phyloP scores from a whole-genome alignment of 2,329 filamentous ascomycete genomes.

The Clonostachys sp. region DNA sequence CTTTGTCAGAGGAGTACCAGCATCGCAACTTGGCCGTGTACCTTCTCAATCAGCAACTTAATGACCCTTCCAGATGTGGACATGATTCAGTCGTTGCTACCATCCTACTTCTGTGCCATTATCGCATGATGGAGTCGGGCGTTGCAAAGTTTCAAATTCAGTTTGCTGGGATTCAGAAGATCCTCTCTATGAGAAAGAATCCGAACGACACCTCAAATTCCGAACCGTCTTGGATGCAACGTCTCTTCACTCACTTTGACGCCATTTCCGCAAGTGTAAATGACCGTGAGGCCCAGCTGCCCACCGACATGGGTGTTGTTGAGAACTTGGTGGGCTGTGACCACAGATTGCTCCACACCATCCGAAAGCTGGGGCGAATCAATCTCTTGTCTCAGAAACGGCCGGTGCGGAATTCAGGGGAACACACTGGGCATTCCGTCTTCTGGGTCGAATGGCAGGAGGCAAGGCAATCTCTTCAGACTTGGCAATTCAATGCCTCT shows the following conservation, averaged over 20 bases:
- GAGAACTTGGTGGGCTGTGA: conserved; percentile 90
- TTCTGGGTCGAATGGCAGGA: conserved; percentile 89
- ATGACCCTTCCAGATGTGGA: conserved; percentile 68
- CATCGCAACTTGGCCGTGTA: conserved; percentile 77
- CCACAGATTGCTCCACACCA: conserved; percentile 77
- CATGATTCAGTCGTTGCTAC: conserved; percentile 87
- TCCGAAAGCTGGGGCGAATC: conserved; percentile 76
- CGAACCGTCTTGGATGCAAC: conserved; percentile 85
- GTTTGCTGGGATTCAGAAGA: conserved; percentile 87
- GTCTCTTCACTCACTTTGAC: conserved; percentile 92
- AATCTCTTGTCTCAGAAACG: conserved; percentile 77
- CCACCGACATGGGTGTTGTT: conserved; percentile 59
- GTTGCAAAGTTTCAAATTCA: conserved; percentile 92
- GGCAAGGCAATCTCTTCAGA: conserved; percentile 69
- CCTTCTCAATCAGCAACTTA: conserved; percentile 78
- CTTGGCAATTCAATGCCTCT: conserved; percentile 69
- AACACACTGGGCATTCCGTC: conserved; percentile 26
- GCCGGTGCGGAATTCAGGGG: conserved; percentile 27
- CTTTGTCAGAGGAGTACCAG: conserved; percentile 75
- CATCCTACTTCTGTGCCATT: conserved; percentile 82
- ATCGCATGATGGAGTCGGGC: conserved; percentile 89
- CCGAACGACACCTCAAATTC: conserved; percentile 46
- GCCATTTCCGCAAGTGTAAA: conserved; percentile 90
- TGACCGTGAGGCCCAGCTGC: conserved; percentile 80
- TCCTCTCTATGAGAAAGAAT: conserved; percentile 68